phyloP scores from a whole-genome alignment of 257 asterid species.

The Solanum okadae region DNA sequence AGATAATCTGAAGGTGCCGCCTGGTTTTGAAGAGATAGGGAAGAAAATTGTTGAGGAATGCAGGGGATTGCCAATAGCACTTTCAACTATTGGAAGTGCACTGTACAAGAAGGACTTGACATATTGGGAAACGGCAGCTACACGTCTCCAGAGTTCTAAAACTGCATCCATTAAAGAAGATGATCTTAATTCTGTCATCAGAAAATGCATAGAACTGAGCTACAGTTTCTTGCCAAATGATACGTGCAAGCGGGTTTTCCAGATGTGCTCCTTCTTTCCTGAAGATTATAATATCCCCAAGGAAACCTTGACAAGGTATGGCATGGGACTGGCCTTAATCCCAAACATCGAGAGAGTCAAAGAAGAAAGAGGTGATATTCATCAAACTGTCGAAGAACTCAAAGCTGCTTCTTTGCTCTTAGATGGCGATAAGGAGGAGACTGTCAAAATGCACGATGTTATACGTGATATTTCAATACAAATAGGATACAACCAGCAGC shows the following conservation, averaged over 20 bases:
- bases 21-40: background rate
- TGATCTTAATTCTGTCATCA: background rate
- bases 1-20: background rate
- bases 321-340: background rate
- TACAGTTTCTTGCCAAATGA: background rate
- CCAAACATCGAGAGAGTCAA: background rate
- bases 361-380: background rate
- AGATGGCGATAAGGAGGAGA: background rate
- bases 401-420: background rate
- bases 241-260: background rate
- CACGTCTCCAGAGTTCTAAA: background rate
- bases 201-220: background rate
- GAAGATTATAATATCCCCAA: background rate
- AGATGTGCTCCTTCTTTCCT: background rate
- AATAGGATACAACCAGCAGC: background rate
- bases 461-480: background rate
- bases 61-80: background rate
- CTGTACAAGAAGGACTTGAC: background rate
- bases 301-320: background rate
- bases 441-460: background rate
- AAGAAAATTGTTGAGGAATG: background rate
- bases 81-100: background rate
- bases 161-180: background rate
- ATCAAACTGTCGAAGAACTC: background rate
- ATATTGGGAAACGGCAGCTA: background rate